Conservation (phyloP, 768 basidiomycete species). For the Fistulinella prunicolor region DNA sequence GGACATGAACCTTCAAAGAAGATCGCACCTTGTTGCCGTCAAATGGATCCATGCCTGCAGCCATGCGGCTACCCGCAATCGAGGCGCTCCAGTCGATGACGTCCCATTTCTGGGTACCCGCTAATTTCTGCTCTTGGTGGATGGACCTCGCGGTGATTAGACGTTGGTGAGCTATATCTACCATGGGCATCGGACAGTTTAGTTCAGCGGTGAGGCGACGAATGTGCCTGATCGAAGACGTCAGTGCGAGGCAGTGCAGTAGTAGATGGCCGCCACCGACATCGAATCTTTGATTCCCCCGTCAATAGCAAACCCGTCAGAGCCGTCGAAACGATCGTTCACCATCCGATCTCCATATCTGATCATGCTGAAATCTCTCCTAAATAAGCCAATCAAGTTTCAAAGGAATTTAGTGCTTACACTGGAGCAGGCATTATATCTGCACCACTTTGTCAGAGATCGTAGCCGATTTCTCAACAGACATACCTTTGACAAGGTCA, state of each 20-base stretch:
- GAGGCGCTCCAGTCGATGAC: conserved; percentile 81
- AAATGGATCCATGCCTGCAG: conserved; percentile 61
- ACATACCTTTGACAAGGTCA: conserved; percentile 54
- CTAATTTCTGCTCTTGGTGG: conserved; percentile 46
- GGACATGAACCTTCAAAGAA: not conserved
- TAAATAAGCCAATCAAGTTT: conserved; percentile 1
- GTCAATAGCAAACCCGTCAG: conserved; percentile 72
- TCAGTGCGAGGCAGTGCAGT: conserved; percentile 3
- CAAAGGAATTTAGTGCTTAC: conserved; percentile 30
- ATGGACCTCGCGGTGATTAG: conserved; percentile 76
- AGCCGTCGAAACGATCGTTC: conserved; percentile 70
- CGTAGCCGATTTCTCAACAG: not conserved
- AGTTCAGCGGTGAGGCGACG: conserved; percentile 63
- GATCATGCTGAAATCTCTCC: conserved; percentile 39
- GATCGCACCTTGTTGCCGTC: conserved; percentile 33
- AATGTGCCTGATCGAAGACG: conserved; percentile 48
- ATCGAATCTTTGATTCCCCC: conserved; percentile 87
- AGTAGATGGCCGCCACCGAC: conserved; percentile 32
- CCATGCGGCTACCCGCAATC: conserved; percentile 71
- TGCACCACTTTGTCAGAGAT: conserved; percentile 27
- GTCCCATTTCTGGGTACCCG: conserved; percentile 50
- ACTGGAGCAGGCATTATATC: conserved; percentile 69
- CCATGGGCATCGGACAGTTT: conserved; percentile 66
- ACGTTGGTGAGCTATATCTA: conserved; percentile 74
- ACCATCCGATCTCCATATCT: conserved; percentile 67